Percentiles rank a stretch among this genome's conserved stretches.
These are phyloP conservation scores for Venturiaceae sp. DNA, from an alignment of 2,329 filamentous ascomycete genomes.

Conservation along the genomic window DNA sequence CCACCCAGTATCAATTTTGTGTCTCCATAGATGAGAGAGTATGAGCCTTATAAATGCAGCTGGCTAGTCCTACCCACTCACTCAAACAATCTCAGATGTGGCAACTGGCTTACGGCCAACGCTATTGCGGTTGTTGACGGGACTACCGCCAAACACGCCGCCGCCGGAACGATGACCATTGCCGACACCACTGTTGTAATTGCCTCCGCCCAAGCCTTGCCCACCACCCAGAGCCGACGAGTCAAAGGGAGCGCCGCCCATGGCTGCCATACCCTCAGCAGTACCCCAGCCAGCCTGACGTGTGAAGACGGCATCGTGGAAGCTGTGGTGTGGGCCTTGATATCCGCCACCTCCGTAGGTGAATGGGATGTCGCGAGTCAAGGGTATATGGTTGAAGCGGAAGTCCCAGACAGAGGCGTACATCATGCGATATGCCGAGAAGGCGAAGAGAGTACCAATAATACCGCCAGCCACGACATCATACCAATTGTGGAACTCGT, in stretches of 20 bases:
- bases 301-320: constrained; percentile 48
- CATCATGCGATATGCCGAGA: constrained; percentile 56
- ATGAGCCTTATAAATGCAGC: no score
- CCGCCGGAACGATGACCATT: neutral
- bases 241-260: constrained; percentile 33
- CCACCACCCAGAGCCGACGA: constrained; percentile 14
- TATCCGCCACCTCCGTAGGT: constrained; percentile 31
- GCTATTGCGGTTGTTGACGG: neutral
- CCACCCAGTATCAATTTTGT: neutral
- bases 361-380: constrained; percentile 49
- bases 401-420: constrained; percentile 62
- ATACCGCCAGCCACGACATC: constrained; percentile 57
- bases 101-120: constrained; percentile 2
- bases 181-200: neutral
- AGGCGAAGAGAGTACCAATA: constrained; percentile 57
- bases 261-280: constrained; percentile 25
- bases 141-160: neutral
- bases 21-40: neutral
- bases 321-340: constrained; percentile 28
- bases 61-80: neutral
- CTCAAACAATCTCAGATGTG: neutral
- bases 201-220: neutral
- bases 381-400: constrained; percentile 55
- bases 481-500: constrained; percentile 69
- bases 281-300: constrained; percentile 51